A percentile compares a stretch with the other conserved stretches of the same genome.
These are phyloP conservation scores for Nicotiana noctiflora DNA, from an alignment of 257 asterid genomes.

Conservation along the genomic window DNA sequence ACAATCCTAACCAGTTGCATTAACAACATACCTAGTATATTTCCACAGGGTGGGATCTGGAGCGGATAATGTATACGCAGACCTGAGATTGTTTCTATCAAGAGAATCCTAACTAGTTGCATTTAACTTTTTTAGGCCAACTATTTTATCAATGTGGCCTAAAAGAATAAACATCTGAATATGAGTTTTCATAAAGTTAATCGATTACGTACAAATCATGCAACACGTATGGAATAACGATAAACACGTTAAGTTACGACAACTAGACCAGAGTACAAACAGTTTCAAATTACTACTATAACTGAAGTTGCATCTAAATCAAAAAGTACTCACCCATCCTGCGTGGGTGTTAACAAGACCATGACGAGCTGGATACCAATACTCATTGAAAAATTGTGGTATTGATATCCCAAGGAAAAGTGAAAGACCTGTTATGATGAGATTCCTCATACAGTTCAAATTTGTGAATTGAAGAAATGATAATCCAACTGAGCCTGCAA, in stretches of 20 bases:
- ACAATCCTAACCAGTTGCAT: neutral
- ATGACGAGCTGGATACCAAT: conserved; percentile 52
- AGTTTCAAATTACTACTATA: no score
- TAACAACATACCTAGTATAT: no score
- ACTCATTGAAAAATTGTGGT: conserved; percentile 76
- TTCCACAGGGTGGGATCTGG: no score
- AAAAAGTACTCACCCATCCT: conserved; percentile 73
- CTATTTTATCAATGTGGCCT: neutral
- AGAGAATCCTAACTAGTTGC: no score
- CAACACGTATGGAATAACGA: no score
- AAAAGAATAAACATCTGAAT: neutral
- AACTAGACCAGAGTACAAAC: no score
- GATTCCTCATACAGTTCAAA: conserved; percentile 98
- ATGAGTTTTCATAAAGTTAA: neutral
- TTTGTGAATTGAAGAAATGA: conserved; percentile 97
- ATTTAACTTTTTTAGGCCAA: no score
- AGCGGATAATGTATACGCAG: no score
- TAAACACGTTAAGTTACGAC: no score
- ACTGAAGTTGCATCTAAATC: neutral
- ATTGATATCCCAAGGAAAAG: conserved; percentile 94
- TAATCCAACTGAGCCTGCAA: conserved; percentile 88
- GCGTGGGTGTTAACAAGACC: conserved; percentile 89
- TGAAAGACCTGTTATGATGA: conserved; percentile 79
- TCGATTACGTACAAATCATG: no score
- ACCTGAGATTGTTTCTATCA: no score